phyloP scores from a whole-genome alignment of 2,329 filamentous ascomycete genomes.

The Penicillium sp. region DNA sequence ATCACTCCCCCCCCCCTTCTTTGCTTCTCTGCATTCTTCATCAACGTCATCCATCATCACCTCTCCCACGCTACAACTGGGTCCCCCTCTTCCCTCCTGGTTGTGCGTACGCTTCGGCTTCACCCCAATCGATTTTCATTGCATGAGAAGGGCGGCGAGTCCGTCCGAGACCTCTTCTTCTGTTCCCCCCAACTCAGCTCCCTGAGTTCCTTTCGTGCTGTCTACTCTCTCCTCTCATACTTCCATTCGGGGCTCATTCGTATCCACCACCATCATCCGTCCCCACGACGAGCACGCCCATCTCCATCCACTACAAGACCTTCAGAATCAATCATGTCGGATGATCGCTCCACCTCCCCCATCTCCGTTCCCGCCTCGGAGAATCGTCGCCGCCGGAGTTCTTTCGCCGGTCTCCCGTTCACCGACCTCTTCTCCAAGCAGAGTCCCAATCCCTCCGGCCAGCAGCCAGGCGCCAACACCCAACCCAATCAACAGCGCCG shows the following conservation, averaged over 20 bases:
- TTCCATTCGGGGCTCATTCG: not conserved
- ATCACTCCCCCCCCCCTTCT: not conserved
- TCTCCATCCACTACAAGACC: not conserved
- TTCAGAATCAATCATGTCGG: constrained; percentile 46
- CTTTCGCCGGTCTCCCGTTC: constrained; percentile 48
- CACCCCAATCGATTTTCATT: constrained; percentile 7
- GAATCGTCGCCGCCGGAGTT: constrained; percentile 50
- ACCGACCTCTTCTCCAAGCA: constrained; percentile 46
- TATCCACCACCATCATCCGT: not conserved
- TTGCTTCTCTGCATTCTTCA: not conserved
- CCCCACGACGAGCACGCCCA: not conserved
- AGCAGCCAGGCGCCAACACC: constrained; percentile 50
- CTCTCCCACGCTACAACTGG: constrained; percentile 3
- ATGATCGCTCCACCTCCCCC: constrained; percentile 45
- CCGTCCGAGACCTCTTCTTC: constrained; percentile 26
- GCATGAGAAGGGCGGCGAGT: constrained; percentile 33
- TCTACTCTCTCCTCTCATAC: not conserved
- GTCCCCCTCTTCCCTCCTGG: constrained; percentile 9
- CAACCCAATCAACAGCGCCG: constrained; percentile 60
- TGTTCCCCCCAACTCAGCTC: constrained; percentile 6
- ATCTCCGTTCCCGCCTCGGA: constrained; percentile 43
- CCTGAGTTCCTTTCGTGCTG: not conserved
- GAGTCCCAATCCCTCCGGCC: constrained; percentile 30
- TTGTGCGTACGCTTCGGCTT: constrained; percentile 7
- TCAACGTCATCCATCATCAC: constrained; percentile 3